Evolutionary conservation across 2,329 filamentous ascomycete species (phyloP).

Genomic region (Aspergillus sp.): DNA sequence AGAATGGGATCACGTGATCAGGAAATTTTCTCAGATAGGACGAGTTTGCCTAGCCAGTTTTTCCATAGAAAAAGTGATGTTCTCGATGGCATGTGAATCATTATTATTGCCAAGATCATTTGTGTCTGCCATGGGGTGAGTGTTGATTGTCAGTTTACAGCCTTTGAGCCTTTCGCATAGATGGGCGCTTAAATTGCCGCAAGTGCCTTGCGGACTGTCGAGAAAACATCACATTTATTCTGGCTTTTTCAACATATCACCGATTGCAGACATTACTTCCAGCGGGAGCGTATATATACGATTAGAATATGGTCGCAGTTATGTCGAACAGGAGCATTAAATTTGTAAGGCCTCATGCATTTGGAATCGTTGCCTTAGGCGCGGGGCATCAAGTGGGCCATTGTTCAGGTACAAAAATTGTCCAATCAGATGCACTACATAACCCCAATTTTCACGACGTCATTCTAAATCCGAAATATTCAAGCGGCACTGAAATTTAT

Average conservation of each 20-base stretch:
- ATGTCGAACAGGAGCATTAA: not conserved
- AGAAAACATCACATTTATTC: not conserved
- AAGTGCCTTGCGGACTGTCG: no score
- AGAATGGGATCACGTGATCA: constrained; percentile 29
- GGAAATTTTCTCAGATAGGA: constrained; percentile 18
- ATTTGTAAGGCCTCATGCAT: not conserved
- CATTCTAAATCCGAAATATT: constrained; percentile 4
- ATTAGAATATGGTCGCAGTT: not conserved
- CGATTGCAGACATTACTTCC: no score
- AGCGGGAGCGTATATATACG: no score
- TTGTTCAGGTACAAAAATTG: not conserved
- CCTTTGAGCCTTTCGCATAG: no score
- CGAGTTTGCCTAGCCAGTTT: no score
- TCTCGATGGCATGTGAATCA: not conserved
- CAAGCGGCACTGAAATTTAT: not conserved
- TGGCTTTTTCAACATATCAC: not conserved
- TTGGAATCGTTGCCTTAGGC: not conserved
- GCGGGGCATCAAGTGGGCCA: not conserved
- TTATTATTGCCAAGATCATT: not conserved
- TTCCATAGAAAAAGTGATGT: not conserved
- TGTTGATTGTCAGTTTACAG: not conserved
- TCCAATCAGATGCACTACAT: constrained; percentile 3
- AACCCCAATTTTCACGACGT: constrained; percentile 7
- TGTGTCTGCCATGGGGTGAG: not conserved
- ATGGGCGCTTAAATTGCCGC: no score